phyloP scores from a whole-genome alignment of 2,329 filamentous ascomycete species.

The Aspergillus quadrilineatus region DNA sequence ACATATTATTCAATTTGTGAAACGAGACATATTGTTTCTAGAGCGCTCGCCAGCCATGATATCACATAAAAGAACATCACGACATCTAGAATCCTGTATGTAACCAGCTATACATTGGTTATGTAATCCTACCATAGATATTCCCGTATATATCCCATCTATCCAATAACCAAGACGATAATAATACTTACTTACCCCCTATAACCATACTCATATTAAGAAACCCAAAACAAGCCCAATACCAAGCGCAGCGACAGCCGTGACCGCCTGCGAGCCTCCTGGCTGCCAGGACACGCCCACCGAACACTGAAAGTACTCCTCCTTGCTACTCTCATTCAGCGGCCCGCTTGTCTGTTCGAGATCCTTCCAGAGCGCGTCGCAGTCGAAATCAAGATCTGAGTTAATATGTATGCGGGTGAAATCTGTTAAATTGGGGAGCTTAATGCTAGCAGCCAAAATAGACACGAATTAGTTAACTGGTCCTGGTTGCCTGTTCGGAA shows the following conservation, averaged over 20 bases:
- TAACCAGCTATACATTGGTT: too few species aligned
- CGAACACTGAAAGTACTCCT: slow-evolving; percentile 2
- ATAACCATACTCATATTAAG: not conserved
- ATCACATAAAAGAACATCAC: too few species aligned
- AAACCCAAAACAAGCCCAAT: not conserved
- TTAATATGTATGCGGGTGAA: not conserved
- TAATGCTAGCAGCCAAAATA: not conserved
- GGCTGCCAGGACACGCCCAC: not conserved
- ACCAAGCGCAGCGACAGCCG: not conserved
- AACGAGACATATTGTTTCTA: too few species aligned
- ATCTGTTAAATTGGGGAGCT: not conserved
- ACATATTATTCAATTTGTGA: not conserved
- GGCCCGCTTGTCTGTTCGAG: not conserved
- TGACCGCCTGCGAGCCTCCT: not conserved
- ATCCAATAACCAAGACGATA: too few species aligned
- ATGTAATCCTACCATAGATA: too few species aligned
- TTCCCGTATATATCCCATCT: too few species aligned
- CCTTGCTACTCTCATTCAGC: not conserved
- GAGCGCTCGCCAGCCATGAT: too few species aligned
- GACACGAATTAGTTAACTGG: not conserved
- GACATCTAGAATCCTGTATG: too few species aligned
- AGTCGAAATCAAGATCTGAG: not conserved
- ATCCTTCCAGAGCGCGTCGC: not conserved
- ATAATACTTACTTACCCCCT: too few species aligned
- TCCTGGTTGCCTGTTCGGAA: not conserved